Evolutionary conservation across 345 rosid genomes (phyloP), one percentile per base, ranked within the genome.

Genomic region (Hibiscus tridactylites): DNA sequence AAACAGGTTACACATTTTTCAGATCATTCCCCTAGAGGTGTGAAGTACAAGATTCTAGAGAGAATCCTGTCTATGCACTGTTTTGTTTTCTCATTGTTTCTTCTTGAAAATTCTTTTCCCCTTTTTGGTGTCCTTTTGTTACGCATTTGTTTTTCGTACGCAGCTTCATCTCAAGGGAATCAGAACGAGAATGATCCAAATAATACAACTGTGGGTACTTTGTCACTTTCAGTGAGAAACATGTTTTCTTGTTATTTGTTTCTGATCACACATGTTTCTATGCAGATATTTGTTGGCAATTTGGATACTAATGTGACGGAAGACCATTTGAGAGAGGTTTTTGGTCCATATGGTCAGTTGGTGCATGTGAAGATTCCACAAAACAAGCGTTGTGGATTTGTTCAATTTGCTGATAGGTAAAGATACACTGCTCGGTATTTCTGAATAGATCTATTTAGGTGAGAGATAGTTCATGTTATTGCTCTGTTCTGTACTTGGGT

Each of bases 261-360:
- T 61, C 68, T 83, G 67, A 77, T 53, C 17, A 13, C 61, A 13
- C 65, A 47, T 66, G 50, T 68, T 74, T 69, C 9, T 54, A 60
- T 72, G 64, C 87, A 93, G 98, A 85, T 91, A 58, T 93, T 93
- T 83, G 92, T 93, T 54, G 98, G 98, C 50, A 89, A 88, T 71
- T 79, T 93, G 83, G 98, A 93, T 85, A 73, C 90, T 15, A 78
- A 74, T 53, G 87, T 90, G 4, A 87, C 88, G 1, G 98, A 93
- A 74, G 96, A 91, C 28, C 81, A 81, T 75, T 73, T 93, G 82
- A 88, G 87, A 80, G 86, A 82, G 65, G 83, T 90, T 52, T 93
- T 93, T 72, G 53, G 94, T 68, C 97, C 78, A 65, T 93, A 80
- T n/a, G 98, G 98, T 4, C 90, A 88, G 70, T 75, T 93, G 73